Evolutionary conservation across 345 rosid species (phyloP).

Genomic region (Ceriops tagal): DNA sequence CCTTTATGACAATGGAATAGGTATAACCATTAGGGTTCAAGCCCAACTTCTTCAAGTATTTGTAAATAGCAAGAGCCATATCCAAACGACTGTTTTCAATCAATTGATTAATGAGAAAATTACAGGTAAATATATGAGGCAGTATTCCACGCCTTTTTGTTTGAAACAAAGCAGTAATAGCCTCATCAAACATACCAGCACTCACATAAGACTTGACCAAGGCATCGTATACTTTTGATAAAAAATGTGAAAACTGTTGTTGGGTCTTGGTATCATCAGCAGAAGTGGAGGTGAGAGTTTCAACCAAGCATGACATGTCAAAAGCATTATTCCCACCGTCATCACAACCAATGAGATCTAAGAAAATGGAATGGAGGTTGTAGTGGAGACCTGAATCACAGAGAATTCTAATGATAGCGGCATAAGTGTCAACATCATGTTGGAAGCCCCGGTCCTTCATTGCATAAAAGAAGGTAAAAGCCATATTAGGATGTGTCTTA

Average conservation of each 20-base stretch:
- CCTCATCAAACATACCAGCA: slow-evolving; percentile 20
- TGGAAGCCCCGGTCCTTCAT: slow-evolving; percentile 11
- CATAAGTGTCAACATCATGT: slow-evolving; percentile 8
- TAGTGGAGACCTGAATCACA: slow-evolving; percentile 4
- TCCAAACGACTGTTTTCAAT: slow-evolving; percentile 7
- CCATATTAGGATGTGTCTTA: slow-evolving; percentile 11
- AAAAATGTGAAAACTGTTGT: background rate
- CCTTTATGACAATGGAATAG: slow-evolving; percentile 16
- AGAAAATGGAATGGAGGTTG: slow-evolving; percentile 13
- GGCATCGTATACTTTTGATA: slow-evolving; percentile 13
- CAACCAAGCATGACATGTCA: slow-evolving; percentile 11
- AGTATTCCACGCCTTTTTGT: slow-evolving; percentile 7
- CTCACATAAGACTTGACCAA: slow-evolving; percentile 20
- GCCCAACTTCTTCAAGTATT: slow-evolving; percentile 17
- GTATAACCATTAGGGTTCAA: slow-evolving; percentile 16
- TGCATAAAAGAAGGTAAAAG: slow-evolving; percentile 16
- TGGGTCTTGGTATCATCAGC: background rate
- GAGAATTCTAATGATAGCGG: slow-evolving; percentile 18
- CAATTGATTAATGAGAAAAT: slow-evolving; percentile 13
- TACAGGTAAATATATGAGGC: slow-evolving; percentile 18
- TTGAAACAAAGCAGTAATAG: slow-evolving; percentile 13
- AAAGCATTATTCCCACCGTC: background rate
- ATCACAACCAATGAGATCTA: background rate
- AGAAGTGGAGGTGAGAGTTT: background rate
- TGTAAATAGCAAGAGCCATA: slow-evolving; percentile 10